A percentile compares a stretch with the other conserved stretches of the same genome.
Conservation (phyloP, 306 rosid genomes). For the Pueraria montana region DNA sequence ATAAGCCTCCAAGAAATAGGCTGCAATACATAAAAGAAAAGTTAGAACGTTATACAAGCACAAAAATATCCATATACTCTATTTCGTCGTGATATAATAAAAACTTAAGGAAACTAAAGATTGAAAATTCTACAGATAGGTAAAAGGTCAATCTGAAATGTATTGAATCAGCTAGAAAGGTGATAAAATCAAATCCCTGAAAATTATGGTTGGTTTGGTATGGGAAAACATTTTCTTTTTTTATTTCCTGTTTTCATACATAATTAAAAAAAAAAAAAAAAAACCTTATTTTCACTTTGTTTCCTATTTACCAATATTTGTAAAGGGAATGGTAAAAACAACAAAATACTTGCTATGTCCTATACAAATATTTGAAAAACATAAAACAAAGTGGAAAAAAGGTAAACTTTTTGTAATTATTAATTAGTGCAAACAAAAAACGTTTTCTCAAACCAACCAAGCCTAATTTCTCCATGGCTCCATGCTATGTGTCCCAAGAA, state of each 20-base stretch:
- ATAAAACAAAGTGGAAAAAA: neutral
- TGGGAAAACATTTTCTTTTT: neutral
- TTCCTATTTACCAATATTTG: neutral
- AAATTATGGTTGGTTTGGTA: neutral
- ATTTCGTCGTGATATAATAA: neutral
- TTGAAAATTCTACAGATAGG: neutral
- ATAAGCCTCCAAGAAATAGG: conserved; percentile 76
- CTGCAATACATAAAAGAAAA: conserved; percentile 50
- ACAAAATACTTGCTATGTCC: neutral
- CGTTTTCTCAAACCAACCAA: neutral
- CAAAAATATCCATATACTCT: conserved; percentile 33
- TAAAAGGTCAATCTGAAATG: neutral
- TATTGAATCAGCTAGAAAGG: neutral
- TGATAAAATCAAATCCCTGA: neutral
- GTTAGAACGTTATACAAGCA: conserved; percentile 33
- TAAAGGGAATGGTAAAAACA: neutral
- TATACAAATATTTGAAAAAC: neutral
- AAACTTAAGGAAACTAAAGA: conserved; percentile 6
- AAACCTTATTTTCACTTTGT: neutral
- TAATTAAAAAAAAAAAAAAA: neutral
- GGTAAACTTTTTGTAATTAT: neutral
- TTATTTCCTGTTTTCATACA: neutral
- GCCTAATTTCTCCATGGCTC: neutral
- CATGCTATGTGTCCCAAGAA: too few relatives aligned
- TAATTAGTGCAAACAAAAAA: neutral